Conservation (phyloP, 495 filamentous ascomycete genomes). For the Aspergillus affinis region DNA sequence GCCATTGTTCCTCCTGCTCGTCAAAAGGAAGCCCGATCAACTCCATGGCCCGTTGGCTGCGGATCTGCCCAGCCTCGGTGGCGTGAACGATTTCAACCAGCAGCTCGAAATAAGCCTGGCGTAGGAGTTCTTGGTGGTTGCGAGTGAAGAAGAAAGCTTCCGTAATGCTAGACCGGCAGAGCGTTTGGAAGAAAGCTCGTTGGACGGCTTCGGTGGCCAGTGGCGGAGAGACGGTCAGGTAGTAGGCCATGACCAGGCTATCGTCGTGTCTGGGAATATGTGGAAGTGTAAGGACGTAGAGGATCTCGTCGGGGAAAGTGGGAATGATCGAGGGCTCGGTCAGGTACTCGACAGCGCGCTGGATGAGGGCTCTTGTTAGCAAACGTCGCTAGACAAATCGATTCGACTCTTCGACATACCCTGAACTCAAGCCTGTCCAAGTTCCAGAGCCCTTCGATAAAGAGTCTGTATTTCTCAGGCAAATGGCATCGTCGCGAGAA, state of each 20-base stretch:
- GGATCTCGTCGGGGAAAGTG: slow-evolving; percentile 79
- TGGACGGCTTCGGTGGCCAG: slow-evolving; percentile 59
- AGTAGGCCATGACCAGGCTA: slow-evolving; percentile 71
- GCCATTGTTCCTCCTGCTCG: slow-evolving; percentile 69
- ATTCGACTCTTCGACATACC: slow-evolving; percentile 29
- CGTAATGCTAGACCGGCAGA: slow-evolving; percentile 64
- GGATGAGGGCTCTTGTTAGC: slow-evolving; percentile 15
- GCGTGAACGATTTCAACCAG: slow-evolving; percentile 64
- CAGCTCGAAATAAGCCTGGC: slow-evolving; percentile 60
- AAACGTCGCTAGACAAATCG: not conserved
- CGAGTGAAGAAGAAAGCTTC: slow-evolving; percentile 76
- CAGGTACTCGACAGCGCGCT: slow-evolving; percentile 70
- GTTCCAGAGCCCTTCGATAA: slow-evolving; percentile 79
- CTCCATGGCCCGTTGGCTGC: slow-evolving; percentile 60
- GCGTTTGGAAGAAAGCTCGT: slow-evolving; percentile 61
- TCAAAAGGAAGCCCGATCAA: slow-evolving; percentile 69
- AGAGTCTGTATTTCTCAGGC: slow-evolving; percentile 68
- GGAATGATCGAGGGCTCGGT: slow-evolving; percentile 73
- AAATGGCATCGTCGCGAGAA: slow-evolving; percentile 58
- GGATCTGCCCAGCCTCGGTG: slow-evolving; percentile 39
- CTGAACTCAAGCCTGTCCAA: slow-evolving; percentile 70
- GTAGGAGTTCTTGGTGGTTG: slow-evolving; percentile 57
- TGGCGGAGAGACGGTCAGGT: slow-evolving; percentile 66
- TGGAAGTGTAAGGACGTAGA: slow-evolving; percentile 61
- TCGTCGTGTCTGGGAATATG: slow-evolving; percentile 60